phyloP scores from a whole-genome alignment of 768 basidiomycete genomes.

The Strobilomyces dryophilus region DNA sequence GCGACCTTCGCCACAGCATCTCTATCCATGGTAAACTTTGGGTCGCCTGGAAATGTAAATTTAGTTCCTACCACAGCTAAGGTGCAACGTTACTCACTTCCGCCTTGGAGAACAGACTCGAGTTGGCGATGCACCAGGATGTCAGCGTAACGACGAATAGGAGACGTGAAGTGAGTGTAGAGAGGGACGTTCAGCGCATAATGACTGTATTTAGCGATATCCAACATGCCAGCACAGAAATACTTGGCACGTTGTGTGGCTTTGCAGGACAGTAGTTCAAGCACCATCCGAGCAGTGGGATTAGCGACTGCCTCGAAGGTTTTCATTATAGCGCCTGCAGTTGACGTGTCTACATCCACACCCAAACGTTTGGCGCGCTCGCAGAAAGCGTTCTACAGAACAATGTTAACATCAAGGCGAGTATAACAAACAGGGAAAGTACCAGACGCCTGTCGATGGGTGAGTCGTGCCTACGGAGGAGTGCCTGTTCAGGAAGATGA shows the following conservation, averaged over 20 bases:
- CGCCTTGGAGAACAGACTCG: conserved; percentile 78
- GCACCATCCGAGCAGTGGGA: conserved; percentile 67
- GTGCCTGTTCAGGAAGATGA: conserved; percentile 93
- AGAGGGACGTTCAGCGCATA: conserved; percentile 87
- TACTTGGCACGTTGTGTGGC: conserved; percentile 96
- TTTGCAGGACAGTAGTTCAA: conserved; percentile 82
- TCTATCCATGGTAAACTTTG: conserved; percentile 95
- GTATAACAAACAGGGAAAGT: not conserved
- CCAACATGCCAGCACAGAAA: conserved; percentile 98
- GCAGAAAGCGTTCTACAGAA: conserved; percentile 60
- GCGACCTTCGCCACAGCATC: conserved; percentile 97
- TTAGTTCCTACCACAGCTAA: conserved; percentile 1
- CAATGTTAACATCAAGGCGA: conserved; percentile 7
- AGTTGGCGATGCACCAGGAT: conserved; percentile 95
- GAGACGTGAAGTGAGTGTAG: conserved; percentile 92
- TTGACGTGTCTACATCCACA: conserved; percentile 74
- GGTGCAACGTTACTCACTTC: conserved; percentile 39
- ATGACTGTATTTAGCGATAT: conserved; percentile 96
- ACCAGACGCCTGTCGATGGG: conserved; percentile 91
- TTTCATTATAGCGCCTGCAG: conserved; percentile 76
- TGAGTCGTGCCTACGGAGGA: conserved; percentile 89
- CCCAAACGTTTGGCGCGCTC: conserved; percentile 84
- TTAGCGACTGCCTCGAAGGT: conserved; percentile 76
- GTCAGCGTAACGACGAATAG: conserved; percentile 91
- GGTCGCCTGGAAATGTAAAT: conserved; percentile 44